Evolutionary conservation across 2,329 filamentous ascomycete genomes (phyloP).

Genomic region (Sclerotinia trifoliorum): DNA sequence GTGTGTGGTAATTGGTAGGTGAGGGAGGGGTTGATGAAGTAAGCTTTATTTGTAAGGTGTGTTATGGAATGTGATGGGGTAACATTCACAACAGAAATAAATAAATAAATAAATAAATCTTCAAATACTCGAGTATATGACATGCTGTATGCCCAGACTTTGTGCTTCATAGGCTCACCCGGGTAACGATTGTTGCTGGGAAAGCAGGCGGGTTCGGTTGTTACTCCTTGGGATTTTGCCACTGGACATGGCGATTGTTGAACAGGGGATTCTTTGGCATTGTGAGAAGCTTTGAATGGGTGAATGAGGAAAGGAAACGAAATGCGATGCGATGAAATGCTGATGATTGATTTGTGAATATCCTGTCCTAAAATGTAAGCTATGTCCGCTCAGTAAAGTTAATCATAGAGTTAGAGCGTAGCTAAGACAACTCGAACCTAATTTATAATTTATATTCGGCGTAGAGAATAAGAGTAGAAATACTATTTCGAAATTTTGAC

Average conservation of each 20-base stretch:
- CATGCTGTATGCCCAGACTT: background rate
- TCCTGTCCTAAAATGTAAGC: background rate
- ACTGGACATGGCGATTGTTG: background rate
- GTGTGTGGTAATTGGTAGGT: conserved; percentile 4
- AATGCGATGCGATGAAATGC: background rate
- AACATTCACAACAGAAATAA: background rate
- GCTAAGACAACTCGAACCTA: background rate
- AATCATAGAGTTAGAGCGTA: background rate
- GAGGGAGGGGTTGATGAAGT: background rate
- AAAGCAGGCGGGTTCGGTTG: background rate
- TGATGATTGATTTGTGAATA: background rate
- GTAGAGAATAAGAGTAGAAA: background rate
- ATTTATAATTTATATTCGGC: too few relatives aligned
- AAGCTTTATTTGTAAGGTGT: conserved; percentile 1
- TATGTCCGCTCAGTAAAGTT: background rate
- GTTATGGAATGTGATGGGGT: background rate
- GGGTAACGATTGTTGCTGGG: conserved; percentile 7
- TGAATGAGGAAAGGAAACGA: background rate
- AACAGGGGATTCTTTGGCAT: background rate
- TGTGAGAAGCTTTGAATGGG: background rate
- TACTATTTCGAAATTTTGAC: background rate
- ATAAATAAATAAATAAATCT: background rate
- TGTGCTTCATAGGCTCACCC: too few relatives aligned
- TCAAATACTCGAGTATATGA: background rate
- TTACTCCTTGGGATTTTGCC: background rate